A percentile compares a stretch with the other conserved stretches of the same genome.
Evolutionary conservation across 208 protist species (phyloP).

Genomic region (Zelonia costaricensis): DNA sequence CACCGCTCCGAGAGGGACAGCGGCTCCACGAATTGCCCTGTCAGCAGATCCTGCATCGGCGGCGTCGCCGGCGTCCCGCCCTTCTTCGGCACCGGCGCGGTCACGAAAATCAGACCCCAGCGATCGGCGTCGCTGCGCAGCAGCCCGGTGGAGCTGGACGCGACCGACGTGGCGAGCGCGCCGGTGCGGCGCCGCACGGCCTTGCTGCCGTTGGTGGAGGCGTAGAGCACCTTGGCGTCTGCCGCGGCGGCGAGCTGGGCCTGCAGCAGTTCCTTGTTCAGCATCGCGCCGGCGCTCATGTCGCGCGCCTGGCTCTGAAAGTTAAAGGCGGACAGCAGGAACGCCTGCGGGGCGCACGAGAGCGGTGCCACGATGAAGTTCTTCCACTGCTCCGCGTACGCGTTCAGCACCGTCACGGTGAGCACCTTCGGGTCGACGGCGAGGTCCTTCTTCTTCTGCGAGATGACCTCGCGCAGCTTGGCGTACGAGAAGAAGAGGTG

Average conservation of each 20-base stretch:
- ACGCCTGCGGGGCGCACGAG: conserved; percentile 64
- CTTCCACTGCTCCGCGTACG: conserved; percentile 84
- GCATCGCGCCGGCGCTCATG: conserved; percentile 32
- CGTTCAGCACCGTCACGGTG: conserved; percentile 75
- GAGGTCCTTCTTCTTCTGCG: conserved; percentile 65
- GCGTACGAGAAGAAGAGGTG: conserved; percentile 85
- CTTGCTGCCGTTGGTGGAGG: conserved; percentile 23
- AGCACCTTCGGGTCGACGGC: conserved; percentile 65
- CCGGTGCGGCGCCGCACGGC: conserved; percentile 25
- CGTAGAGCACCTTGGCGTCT: conserved; percentile 39
- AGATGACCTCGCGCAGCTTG: conserved; percentile 79
- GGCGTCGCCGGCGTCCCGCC: conserved; percentile 48
- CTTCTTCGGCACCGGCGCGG: conserved; percentile 51
- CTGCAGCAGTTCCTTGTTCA: conserved; percentile 88
- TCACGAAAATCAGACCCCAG: conserved; percentile 73
- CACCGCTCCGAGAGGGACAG: conserved; percentile 67
- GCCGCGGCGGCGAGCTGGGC: conserved; percentile 74
- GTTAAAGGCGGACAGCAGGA: conserved; percentile 77
- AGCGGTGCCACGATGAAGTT: conserved; percentile 73
- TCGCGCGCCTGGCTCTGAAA: conserved; percentile 42
- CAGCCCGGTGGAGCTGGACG: conserved; percentile 10
- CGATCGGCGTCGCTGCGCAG: conserved; percentile 22
- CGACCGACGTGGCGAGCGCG: background rate
- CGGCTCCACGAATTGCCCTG: conserved; percentile 87
- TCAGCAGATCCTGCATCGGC: conserved; percentile 89